Conservation (phyloP, 116 monocot genomes). For the Iris pallida region DNA sequence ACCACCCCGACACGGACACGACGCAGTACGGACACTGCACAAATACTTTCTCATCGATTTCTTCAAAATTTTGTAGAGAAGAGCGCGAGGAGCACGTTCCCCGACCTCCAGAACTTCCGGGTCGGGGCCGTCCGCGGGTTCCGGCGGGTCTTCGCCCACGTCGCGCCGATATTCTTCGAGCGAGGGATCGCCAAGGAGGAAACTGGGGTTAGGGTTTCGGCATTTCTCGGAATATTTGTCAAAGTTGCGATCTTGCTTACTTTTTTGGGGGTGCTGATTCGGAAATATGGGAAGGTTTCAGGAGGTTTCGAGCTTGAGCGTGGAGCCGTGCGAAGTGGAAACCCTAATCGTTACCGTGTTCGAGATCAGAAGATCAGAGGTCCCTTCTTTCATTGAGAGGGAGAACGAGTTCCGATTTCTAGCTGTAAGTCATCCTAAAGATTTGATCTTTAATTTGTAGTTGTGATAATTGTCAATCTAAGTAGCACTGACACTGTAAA, state of each 20-base stretch:
- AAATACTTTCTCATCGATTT: too few relatives aligned
- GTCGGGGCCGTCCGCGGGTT: slow-evolving; percentile 64
- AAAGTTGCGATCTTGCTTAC: not conserved
- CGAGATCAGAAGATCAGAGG: slow-evolving; percentile 68
- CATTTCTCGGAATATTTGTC: not conserved
- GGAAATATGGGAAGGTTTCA: slow-evolving; percentile 19
- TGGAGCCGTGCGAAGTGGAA: slow-evolving; percentile 79
- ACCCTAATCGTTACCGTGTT: slow-evolving; percentile 73
- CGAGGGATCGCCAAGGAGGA: slow-evolving; percentile 76
- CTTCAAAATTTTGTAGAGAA: slow-evolving; percentile 36
- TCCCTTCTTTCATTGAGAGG: slow-evolving; percentile 81
- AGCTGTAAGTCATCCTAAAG: slow-evolving; percentile 50
- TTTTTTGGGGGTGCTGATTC: not conserved
- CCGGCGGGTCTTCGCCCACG: slow-evolving; percentile 80
- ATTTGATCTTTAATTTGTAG: slow-evolving; percentile 2
- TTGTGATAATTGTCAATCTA: not conserved
- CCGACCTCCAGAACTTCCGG: slow-evolving; percentile 68
- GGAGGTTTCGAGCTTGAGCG: slow-evolving; percentile 95
- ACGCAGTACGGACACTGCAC: too few relatives aligned
- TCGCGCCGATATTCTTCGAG: slow-evolving; percentile 88
- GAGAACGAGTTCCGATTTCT: slow-evolving; percentile 90
- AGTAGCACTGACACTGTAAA: too few relatives aligned
- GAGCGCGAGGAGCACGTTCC: slow-evolving; percentile 94
- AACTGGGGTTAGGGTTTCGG: slow-evolving; percentile 49
- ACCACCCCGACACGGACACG: not conserved